A percentile compares a stretch with the other conserved stretches of the same genome.
These are phyloP conservation scores for Yamadazyma dushanensis DNA, from an alignment of 1,139 yeast species.

Conservation along the genomic window DNA sequence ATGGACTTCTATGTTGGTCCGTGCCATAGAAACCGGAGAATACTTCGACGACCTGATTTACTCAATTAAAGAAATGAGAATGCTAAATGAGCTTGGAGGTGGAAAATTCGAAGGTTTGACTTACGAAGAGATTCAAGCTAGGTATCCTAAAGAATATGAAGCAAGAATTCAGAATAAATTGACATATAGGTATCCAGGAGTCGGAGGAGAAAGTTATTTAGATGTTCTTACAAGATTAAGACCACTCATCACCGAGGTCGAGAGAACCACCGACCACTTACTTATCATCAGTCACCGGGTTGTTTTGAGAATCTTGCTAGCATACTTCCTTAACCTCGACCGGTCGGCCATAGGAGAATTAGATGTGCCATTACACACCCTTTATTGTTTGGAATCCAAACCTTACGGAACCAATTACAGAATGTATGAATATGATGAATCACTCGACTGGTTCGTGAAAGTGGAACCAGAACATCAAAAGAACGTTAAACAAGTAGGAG, in stretches of 20 bases:
- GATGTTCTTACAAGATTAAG: conserved; percentile 90
- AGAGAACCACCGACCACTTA: conserved; percentile 85
- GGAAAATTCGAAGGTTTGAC: conserved; percentile 91
- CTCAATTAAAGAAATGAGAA: conserved; percentile 85
- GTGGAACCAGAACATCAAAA: conserved; percentile 67
- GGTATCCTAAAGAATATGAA: conserved; percentile 75
- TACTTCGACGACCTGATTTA: conserved; percentile 71
- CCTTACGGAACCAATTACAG: conserved; percentile 96
- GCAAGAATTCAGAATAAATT: conserved; percentile 75
- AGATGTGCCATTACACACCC: conserved; percentile 90
- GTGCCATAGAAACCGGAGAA: conserved; percentile 78
- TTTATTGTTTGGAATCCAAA: conserved; percentile 85
- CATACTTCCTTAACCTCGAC: conserved; percentile 84
- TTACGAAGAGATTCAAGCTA: conserved; percentile 72
- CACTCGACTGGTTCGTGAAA: conserved; percentile 72
- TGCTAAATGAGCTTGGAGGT: conserved; percentile 91
- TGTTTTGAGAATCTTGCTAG: conserved; percentile 81
- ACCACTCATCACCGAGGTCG: conserved; percentile 89
- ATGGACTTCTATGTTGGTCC: conserved; percentile 85
- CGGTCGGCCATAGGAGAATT: conserved; percentile 82
- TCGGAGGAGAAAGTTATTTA: conserved; percentile 94
- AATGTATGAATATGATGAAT: conserved; percentile 81
- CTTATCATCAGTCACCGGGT: conserved; percentile 86
- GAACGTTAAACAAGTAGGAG: conserved; percentile 64
- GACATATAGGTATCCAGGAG: conserved; percentile 88